Base-by-base conservation (phyloP, 2,329 filamentous ascomycete genomes). In the Cladosporium sp. region DNA sequence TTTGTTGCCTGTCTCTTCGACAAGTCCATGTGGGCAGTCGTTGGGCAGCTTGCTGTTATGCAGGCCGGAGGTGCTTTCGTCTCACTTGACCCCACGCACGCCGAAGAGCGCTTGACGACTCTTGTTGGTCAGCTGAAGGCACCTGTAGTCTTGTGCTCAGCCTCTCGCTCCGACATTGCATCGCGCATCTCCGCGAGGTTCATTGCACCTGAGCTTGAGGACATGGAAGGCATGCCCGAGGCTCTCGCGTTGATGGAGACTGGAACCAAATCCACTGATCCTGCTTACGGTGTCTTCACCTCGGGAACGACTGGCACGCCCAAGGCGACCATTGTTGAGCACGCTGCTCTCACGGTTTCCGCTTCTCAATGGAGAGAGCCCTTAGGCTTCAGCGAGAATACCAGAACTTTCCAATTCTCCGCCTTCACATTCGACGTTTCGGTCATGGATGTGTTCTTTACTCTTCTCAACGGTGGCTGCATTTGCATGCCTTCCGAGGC, bases 391-490 rank as follows among this genome's bases (percentile, higher is more conserved):
- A 50, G 30, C 37, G 45, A 53, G 65, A 22, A 64, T 1, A 82
- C 80, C 9, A 74, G 85, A 4, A 78, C 84, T 3, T 72, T 84
- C 6, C 72, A 77, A 43, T 74, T 73, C 49, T 67, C 71, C 1
- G 65, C 69, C 1, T 73, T 72, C 48, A 73, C 68, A 0, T 75
- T 76, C 48, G 73, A 76, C 57, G 69, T 70, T 15, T 70, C 66
- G 15, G 61, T 75, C 20, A 61, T 65, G 60, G 45, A 48, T 18
- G 72, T 65, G 29, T 67, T 69, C 52, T 68, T 55, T 50, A 69
- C 66, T 17, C 62, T 66, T 29, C 63, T 63, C 62, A 61, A 68
- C 15, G 75, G 75, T 43, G 75, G 73, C 19, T 73, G 70, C 29
- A 64, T 77, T 9, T 77, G 75, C 56, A 69, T 78, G 9, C 74